phyloP scores from a whole-genome alignment of 352 stramenopile genomes.

The Peronospora tabacina region DNA sequence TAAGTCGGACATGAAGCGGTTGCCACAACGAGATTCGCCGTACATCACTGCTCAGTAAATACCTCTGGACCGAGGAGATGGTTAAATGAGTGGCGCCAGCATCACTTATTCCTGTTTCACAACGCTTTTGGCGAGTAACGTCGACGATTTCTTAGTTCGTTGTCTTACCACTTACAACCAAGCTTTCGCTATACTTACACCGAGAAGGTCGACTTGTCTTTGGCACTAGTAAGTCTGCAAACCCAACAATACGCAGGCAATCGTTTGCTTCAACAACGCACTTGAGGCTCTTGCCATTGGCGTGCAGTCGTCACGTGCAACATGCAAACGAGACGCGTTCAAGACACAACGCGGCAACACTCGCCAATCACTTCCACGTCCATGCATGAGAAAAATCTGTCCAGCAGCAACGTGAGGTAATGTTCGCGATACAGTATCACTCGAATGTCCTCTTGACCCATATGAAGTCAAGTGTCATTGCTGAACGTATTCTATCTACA shows the following conservation, averaged over 20 bases:
- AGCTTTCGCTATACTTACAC: background rate
- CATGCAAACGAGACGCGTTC: slow-evolving; percentile 4
- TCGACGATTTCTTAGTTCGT: slow-evolving; percentile 1
- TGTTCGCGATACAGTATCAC: background rate
- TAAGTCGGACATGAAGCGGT: background rate
- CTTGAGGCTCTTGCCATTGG: too few species aligned
- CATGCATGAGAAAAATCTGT: slow-evolving; percentile 2
- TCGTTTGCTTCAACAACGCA: too few species aligned
- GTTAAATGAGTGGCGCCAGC: slow-evolving; percentile 14
- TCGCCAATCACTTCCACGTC: background rate
- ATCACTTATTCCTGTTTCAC: slow-evolving; percentile 9
- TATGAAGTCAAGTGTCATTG: background rate
- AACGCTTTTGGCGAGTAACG: background rate
- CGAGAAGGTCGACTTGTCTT: background rate
- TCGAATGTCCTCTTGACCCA: background rate
- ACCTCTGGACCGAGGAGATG: slow-evolving; percentile 5
- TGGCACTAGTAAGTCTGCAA: background rate
- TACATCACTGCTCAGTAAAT: slow-evolving; percentile 1
- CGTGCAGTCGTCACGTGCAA: background rate
- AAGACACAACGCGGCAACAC: background rate
- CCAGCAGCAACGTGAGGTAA: slow-evolving; percentile 6
- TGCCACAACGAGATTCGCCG: background rate
- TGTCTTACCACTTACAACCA: slow-evolving; percentile 2
- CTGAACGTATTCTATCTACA: slow-evolving; percentile 5
- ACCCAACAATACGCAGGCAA: background rate